Base-by-base conservation (phyloP, 2,329 filamentous ascomycete genomes). In the Ophiosphaerella narmari region DNA sequence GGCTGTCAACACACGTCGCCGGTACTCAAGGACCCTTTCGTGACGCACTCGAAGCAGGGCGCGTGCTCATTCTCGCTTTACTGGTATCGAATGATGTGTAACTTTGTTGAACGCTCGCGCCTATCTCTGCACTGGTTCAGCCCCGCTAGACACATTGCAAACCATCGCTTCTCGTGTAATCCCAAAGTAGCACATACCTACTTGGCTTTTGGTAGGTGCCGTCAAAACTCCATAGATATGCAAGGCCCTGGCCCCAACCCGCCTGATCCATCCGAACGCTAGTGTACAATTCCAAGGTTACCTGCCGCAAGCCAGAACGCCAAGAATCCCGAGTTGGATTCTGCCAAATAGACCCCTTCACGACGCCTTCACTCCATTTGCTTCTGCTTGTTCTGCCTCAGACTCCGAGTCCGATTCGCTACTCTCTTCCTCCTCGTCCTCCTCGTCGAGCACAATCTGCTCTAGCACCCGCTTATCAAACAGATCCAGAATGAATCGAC, bases 381-480 rank as follows among this genome's bases (percentile, higher is more conserved):
- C 53, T 18, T 46, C 53, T 33, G 44, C 39, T 36, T 54, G 47
- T 26, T 66, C 61, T 18, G 33, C 49, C n/a, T 70, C 63, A 5
- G 66, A 68, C 14, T 72, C 71, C 1, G 68, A 69, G 1, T 62
- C 64, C 12, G 65, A 69, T 18, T 70, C 70, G 9, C 61, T 75
- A 32, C 66, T 29, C 7, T 70, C 63, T 7, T 74, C 67, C 1
- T 69, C 57, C 13, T 67, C 72, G 8, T 76, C 76, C 16, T 89
- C 88, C 62, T 90, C 88, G 43, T 89, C 86, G 50, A 96, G 86
- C 11, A 99, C 89, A 52, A 97, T 89, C 58, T 85, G 84, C 56
- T 91, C 82, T 74, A 97, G 81, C 37, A 97, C 90, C 51, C 84
- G 87, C 74, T 93, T 94, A 66, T 97, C 93, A 65, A 99, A 99